Conservation (phyloP, 176 grass and related monocot species). For the Oryza brachyantha region DNA sequence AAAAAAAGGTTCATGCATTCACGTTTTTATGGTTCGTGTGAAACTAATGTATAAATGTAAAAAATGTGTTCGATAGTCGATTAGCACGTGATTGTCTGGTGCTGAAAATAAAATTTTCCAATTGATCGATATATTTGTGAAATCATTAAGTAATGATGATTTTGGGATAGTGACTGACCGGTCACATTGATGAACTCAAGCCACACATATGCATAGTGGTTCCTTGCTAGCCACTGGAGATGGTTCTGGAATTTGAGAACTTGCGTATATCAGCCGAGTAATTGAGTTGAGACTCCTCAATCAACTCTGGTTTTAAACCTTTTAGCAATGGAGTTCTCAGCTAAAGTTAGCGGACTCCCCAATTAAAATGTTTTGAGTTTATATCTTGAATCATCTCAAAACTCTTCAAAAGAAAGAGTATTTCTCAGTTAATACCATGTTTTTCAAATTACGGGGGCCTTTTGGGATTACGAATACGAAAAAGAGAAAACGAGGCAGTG, state of each 20-base stretch:
- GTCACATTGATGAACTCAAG: neutral
- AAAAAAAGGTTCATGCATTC: too few species aligned
- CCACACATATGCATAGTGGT: neutral
- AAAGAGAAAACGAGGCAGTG: neutral
- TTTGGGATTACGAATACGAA: too few species aligned
- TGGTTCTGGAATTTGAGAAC: neutral
- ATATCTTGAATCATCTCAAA: neutral
- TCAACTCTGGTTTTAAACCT: neutral
- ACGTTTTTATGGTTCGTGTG: too few species aligned
- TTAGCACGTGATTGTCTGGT: neutral
- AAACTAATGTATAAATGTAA: too few species aligned
- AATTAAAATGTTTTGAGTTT: neutral
- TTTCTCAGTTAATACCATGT: too few species aligned
- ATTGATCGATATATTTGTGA: neutral
- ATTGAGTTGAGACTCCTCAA: neutral
- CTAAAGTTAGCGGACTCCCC: neutral
- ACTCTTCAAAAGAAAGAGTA: neutral
- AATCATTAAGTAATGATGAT: neutral
- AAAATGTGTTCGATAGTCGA: neutral
- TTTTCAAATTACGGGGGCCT: neutral
- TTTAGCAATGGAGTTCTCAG: neutral
- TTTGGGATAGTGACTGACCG: neutral
- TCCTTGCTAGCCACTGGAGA: neutral
- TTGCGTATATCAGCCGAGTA: neutral
- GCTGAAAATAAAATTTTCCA: neutral